Base-by-base conservation (phyloP, 352 stramenopile genomes). In the Phytophthora boehmeriae region DNA sequence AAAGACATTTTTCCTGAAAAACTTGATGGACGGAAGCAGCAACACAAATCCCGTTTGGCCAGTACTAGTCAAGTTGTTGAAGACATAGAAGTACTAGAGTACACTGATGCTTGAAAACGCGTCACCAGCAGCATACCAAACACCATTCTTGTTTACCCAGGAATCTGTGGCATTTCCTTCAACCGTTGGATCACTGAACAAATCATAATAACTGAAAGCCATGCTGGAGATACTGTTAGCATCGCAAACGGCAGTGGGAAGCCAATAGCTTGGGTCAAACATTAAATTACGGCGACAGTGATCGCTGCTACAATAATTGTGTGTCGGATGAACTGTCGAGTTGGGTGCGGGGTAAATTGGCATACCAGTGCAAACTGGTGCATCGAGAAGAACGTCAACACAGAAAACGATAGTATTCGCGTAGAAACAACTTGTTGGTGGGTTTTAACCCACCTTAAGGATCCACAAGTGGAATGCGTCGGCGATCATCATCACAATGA, bases 181-280 rank as follows among this genome's bases (percentile, higher is more conserved):
- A 9, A 13, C 64, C 53, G 65, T 22, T 57, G 27, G 38, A 56
- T 30, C 5, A 9, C 41, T 11, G 59, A 9, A 8, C 20, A 28
- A 5, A 59, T 4, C 9, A 52, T n/a, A 4, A 51, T 54, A 3
- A 68, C 20, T 5, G 30, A 32, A 1, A 61, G 44, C 53, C 52
- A 63, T 0, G 34, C 19, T 11, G 53, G 47, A 14, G 35, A 36
- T 10, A 20, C 13, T 2, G 30, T 30, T n/a, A 68, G 22, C 11
- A 44, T 63, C 14, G 22, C 47, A 35, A 68, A 68, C 0, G 60
- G 60, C 14, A 68, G 39, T 1, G 53, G 53, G 13, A 68, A 51
- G 25, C 36, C 48, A 48, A 58, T 49, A 4, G 22, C 38, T 19
- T 25, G 14, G 5, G 22, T 34, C 25, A 59, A 23, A 2, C n/a